Percentiles rank a stretch among this genome's conserved stretches.
Conservation (phyloP, 495 filamentous ascomycete genomes). For the Bacidia gigantensis region DNA sequence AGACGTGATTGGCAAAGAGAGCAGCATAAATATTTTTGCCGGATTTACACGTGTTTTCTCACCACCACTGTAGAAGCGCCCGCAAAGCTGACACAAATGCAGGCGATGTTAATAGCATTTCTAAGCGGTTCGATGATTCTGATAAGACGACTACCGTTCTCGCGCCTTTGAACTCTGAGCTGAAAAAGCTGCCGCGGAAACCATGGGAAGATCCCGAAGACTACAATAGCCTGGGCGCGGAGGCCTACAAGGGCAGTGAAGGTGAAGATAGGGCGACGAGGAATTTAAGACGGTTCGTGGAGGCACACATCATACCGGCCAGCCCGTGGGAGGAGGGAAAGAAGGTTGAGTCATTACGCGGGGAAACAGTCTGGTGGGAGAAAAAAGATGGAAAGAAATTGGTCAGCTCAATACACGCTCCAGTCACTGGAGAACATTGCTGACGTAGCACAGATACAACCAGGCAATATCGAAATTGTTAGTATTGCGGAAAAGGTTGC, state of each 20-base stretch:
- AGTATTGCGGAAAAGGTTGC: slow-evolving; percentile 55
- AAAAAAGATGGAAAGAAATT: slow-evolving; percentile 56
- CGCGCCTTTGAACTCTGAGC: slow-evolving; percentile 69
- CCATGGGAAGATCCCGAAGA: slow-evolving; percentile 89
- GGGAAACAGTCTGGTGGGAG: slow-evolving; percentile 70
- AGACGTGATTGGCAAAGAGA: slow-evolving; percentile 74
- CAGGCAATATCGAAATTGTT: slow-evolving; percentile 60
- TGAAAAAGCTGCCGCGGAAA: slow-evolving; percentile 69
- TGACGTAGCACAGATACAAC: slow-evolving; percentile 50
- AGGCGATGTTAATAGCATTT: slow-evolving; percentile 54
- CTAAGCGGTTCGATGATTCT: slow-evolving; percentile 54
- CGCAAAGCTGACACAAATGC: background rate
- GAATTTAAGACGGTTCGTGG: slow-evolving; percentile 74
- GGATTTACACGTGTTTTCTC: slow-evolving; percentile 49
- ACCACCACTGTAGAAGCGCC: background rate
- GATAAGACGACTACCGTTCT: slow-evolving; percentile 73
- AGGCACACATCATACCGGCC: slow-evolving; percentile 65
- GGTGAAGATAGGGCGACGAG: slow-evolving; percentile 66
- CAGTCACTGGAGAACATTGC: background rate
- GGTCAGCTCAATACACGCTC: slow-evolving; percentile 30
- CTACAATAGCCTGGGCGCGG: slow-evolving; percentile 54
- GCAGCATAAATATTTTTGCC: slow-evolving; percentile 77
- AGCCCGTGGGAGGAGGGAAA: slow-evolving; percentile 70
- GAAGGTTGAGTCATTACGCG: slow-evolving; percentile 56
- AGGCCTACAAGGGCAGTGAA: slow-evolving; percentile 65